Evolutionary conservation across 2,329 filamentous ascomycete species (phyloP).

Genomic region (Cladosporium velox): DNA sequence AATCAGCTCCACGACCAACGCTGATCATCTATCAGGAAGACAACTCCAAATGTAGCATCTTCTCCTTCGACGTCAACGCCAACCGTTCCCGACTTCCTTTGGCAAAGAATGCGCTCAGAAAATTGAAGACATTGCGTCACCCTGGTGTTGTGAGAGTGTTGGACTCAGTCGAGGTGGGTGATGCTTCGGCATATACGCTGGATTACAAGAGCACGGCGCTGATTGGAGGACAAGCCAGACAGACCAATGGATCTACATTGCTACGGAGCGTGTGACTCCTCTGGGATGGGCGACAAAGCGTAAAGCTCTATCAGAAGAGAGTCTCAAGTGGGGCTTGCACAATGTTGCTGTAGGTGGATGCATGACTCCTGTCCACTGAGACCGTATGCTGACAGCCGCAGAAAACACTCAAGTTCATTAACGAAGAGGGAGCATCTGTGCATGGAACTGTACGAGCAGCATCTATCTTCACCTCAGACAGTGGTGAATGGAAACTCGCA

Average conservation of each 20-base stretch:
- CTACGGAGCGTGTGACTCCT: constrained; percentile 85
- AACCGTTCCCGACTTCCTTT: constrained; percentile 81
- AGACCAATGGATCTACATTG: constrained; percentile 93
- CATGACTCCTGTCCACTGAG: not conserved
- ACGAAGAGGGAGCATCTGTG: constrained; percentile 86
- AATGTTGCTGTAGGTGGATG: constrained; percentile 68
- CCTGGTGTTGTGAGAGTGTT: constrained; percentile 92
- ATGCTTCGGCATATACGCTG: constrained; percentile 11
- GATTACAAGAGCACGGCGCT: constrained; percentile 25
- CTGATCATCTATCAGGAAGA: constrained; percentile 70
- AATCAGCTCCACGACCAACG: not conserved
- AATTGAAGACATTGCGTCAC: constrained; percentile 88
- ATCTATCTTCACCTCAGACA: constrained; percentile 90
- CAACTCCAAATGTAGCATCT: constrained; percentile 90
- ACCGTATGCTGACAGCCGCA: constrained; percentile 38
- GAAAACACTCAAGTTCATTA: constrained; percentile 94
- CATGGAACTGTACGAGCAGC: constrained; percentile 84
- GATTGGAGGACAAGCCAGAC: constrained; percentile 60
- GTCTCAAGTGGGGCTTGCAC: constrained; percentile 93
- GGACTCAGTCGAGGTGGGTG: constrained; percentile 83
- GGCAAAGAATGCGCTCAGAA: constrained; percentile 90
- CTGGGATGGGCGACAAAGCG: constrained; percentile 87
- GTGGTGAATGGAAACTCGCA: constrained; percentile 95
- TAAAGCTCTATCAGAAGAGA: constrained; percentile 85
- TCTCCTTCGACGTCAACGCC: constrained; percentile 85